phyloP scores from a whole-genome alignment of 2,329 filamentous ascomycete genomes.

The Penicillium sp. region DNA sequence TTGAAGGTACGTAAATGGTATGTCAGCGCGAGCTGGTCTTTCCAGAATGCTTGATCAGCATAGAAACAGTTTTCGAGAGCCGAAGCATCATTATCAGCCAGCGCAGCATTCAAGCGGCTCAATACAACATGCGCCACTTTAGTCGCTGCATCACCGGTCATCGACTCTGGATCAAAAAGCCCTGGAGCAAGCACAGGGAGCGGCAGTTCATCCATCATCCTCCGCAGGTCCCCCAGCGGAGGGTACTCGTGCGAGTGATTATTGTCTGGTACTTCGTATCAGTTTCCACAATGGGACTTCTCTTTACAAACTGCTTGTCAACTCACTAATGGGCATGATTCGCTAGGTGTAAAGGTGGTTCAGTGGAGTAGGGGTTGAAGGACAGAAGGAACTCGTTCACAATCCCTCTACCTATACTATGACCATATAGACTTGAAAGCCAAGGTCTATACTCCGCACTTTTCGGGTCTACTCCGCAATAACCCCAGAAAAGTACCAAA shows the following conservation, averaged over 20 bases:
- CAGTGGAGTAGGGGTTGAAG: not conserved
- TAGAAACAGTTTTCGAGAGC: slow-evolving; percentile 29
- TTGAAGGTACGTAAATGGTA: slow-evolving; percentile 37
- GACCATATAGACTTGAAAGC: not conserved
- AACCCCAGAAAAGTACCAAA: not conserved
- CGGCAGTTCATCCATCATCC: slow-evolving; percentile 24
- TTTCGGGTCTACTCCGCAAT: not conserved
- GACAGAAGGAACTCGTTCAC: not conserved
- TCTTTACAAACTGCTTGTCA: not conserved
- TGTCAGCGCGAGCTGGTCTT: slow-evolving; percentile 36
- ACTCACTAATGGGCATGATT: not conserved
- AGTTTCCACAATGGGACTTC: not conserved
- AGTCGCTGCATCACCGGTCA: slow-evolving; percentile 11
- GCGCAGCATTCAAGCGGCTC: slow-evolving; percentile 10
- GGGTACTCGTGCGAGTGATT: slow-evolving; percentile 8
- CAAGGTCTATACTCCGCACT: not conserved
- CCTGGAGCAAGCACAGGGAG: slow-evolving; percentile 20
- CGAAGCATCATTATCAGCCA: slow-evolving; percentile 14
- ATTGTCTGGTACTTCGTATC: not conserved
- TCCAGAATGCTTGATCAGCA: slow-evolving; percentile 34
- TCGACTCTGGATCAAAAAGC: slow-evolving; percentile 7
- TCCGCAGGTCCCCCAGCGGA: slow-evolving; percentile 17
- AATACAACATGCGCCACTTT: slow-evolving; percentile 7
- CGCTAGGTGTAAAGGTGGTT: not conserved
- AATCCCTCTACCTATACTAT: not conserved